Evolutionary conservation across 2,329 filamentous ascomycete species (phyloP).

Genomic region (Nigrograna mackinnonii): DNA sequence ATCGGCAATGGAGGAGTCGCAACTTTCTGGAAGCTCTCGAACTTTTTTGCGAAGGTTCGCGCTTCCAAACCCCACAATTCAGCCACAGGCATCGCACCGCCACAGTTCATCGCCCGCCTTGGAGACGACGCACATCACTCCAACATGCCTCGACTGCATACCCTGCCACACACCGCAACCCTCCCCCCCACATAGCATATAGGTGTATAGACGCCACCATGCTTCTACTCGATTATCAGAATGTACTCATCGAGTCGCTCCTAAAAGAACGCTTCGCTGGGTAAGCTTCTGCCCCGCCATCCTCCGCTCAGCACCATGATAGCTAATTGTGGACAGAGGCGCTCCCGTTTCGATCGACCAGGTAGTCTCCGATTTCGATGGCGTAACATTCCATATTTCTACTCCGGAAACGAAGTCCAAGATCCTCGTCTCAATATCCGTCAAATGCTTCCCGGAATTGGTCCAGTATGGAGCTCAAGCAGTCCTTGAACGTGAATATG

Average conservation of each 20-base stretch:
- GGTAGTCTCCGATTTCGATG: slow-evolving; percentile 98
- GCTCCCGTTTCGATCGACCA: slow-evolving; percentile 91
- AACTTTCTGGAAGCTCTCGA: slow-evolving; percentile 31
- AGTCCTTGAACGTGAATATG: slow-evolving; percentile 93
- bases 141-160: slow-evolving; percentile 14
- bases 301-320: slow-evolving; percentile 30
- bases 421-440: slow-evolving; percentile 91
- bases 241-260: slow-evolving; percentile 94
- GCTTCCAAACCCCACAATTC: slow-evolving; percentile 26
- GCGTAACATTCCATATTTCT: slow-evolving; percentile 97
- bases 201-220: slow-evolving; percentile 45
- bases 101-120: slow-evolving; percentile 16
- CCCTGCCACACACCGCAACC: slow-evolving; percentile 13
- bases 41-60: slow-evolving; percentile 33
- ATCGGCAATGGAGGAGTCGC: slow-evolving; percentile 12
- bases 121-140: slow-evolving; percentile 28
- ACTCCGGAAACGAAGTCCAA: slow-evolving; percentile 92
- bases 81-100: slow-evolving; percentile 21
- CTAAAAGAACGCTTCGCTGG: slow-evolving; percentile 92
- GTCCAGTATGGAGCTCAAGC: slow-evolving; percentile 90
- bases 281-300: slow-evolving; percentile 53
- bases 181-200: slow-evolving; percentile 2
- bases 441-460: slow-evolving; percentile 93
- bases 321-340: slow-evolving; percentile 62
- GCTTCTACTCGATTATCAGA: slow-evolving; percentile 99